Conservation (phyloP, 768 basidiomycete species). For the Rubroboletus satanas region DNA sequence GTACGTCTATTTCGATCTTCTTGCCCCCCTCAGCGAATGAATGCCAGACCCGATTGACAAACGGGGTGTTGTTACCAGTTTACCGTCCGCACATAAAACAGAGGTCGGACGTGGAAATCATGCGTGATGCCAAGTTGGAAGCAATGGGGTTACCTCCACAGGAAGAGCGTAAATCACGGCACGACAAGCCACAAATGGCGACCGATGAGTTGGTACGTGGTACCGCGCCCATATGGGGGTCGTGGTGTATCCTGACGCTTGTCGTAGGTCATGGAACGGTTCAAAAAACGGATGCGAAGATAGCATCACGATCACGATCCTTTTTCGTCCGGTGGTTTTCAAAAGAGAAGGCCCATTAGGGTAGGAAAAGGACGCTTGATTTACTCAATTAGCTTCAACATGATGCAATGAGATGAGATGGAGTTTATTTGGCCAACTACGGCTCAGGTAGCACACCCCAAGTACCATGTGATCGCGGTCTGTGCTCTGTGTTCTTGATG, state of each 20-base stretch:
- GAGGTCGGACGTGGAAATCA: constrained; percentile 84
- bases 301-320: constrained; percentile 27
- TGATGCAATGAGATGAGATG: too few relatives aligned
- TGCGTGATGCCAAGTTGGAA: constrained; percentile 83
- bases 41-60: neutral
- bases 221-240: neutral
- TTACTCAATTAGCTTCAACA: neutral
- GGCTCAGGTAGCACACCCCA: neutral
- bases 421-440: too few relatives aligned
- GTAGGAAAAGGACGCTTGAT: neutral
- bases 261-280: constrained; percentile 90
- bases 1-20: constrained; percentile 43
- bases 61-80: constrained; percentile 42
- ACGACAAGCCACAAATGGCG: constrained; percentile 71
- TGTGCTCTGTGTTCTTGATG: neutral
- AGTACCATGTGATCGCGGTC: neutral
- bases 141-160: constrained; percentile 70
- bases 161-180: constrained; percentile 37
- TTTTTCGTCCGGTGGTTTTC: constrained; percentile 18
- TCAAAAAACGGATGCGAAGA: constrained; percentile 93
- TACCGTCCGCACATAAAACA: constrained; percentile 79
- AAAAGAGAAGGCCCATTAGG: neutral
- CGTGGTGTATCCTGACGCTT: neutral
- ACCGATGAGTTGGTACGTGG: constrained; percentile 82
- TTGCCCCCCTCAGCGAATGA: neutral